A percentile compares a stretch with the other conserved stretches of the same genome.
Evolutionary conservation across 352 stramenopile genomes (phyloP).

Genomic region (Aphanomyces cochlioides): DNA sequence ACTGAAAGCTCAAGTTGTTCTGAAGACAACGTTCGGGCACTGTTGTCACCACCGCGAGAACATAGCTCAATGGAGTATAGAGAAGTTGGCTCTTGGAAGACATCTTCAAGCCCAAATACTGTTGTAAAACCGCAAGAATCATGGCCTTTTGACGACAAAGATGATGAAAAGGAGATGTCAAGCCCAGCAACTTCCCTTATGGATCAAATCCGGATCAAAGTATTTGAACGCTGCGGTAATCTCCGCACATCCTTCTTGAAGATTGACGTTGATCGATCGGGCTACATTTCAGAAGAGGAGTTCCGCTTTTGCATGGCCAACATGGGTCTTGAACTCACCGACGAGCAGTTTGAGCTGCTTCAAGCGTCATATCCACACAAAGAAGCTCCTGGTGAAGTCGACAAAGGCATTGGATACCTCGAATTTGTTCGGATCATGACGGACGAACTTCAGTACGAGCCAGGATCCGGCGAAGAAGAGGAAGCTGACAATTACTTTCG

Average conservation of each 20-base stretch:
- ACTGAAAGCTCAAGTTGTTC: slow-evolving; percentile 4
- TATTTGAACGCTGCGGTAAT: slow-evolving; percentile 25
- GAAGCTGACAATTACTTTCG: slow-evolving; percentile 12
- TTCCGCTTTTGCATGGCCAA: slow-evolving; percentile 29
- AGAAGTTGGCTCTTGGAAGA: no score
- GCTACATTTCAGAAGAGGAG: slow-evolving; percentile 25
- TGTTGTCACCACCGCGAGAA: not conserved
- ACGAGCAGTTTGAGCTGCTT: slow-evolving; percentile 15
- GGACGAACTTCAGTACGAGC: slow-evolving; percentile 24
- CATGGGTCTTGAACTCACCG: slow-evolving; percentile 13
- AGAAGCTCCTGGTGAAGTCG: slow-evolving; percentile 16
- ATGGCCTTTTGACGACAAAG: not conserved
- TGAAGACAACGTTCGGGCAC: not conserved
- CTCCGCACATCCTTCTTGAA: slow-evolving; percentile 24
- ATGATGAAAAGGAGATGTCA: slow-evolving; percentile 1
- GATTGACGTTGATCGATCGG: slow-evolving; percentile 23
- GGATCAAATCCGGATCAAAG: slow-evolving; percentile 19
- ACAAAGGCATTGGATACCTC: slow-evolving; percentile 29
- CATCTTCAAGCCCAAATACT: no score
- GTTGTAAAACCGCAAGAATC: no score
- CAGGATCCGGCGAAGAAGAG: slow-evolving; percentile 27
- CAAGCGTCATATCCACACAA: slow-evolving; percentile 29
- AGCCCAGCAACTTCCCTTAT: not conserved
- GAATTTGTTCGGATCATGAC: slow-evolving; percentile 30
- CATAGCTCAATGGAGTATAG: no score